Conservation (phyloP, 257 asterid genomes). For the Thymus mandschuricus region DNA sequence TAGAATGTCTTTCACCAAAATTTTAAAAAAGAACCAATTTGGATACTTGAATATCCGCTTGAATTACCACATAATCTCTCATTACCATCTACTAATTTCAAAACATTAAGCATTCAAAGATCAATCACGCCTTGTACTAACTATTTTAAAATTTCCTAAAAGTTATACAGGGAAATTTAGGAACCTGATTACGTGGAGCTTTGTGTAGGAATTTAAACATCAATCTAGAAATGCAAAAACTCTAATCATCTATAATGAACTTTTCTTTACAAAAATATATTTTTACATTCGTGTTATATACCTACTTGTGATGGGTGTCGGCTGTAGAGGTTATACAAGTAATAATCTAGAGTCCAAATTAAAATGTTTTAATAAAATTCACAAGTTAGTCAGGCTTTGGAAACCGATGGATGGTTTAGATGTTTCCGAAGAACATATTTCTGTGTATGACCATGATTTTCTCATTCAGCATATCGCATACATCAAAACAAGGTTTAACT, state of each 20-base stretch:
- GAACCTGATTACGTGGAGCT: background rate
- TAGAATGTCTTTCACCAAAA: background rate
- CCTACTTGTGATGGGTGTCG: background rate
- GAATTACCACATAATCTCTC: background rate
- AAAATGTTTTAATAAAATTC: background rate
- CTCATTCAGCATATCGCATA: background rate
- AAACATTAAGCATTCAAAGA: background rate
- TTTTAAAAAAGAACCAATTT: background rate
- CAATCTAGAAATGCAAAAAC: background rate
- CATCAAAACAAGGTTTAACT: background rate
- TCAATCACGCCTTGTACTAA: background rate
- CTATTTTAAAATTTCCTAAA: background rate
- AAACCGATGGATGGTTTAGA: background rate
- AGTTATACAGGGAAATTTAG: background rate
- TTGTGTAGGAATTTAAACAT: background rate
- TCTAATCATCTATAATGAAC: background rate
- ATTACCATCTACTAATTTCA: background rate
- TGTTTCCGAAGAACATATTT: constrained; percentile 1
- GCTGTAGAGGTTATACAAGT: background rate
- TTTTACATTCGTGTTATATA: background rate
- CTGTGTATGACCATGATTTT: background rate
- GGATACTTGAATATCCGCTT: background rate
- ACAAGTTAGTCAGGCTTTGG: background rate
- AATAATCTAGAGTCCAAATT: background rate
- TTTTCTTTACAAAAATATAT: background rate